These are phyloP conservation scores for Lathyrus sativus DNA, from an alignment of 306 rosid genomes.

Conservation along the genomic window DNA sequence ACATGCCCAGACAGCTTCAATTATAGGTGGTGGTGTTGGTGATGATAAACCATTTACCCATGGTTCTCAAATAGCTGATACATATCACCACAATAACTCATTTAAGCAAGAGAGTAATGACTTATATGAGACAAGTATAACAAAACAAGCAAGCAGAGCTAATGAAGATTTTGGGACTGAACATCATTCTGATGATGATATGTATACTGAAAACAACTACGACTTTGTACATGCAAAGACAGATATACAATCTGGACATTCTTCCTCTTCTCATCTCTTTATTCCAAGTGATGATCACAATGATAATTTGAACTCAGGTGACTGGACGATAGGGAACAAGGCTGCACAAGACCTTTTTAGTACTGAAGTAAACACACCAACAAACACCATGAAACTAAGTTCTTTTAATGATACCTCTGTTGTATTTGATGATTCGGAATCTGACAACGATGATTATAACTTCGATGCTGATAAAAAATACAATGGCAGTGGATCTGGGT, in stretches of 20 bases:
- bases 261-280: conserved; percentile 50
- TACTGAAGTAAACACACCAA: conserved; percentile 38
- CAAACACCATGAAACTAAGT: conserved; percentile 41
- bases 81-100: conserved; percentile 45
- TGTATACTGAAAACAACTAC: conserved; percentile 45
- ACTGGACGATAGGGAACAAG: conserved; percentile 31
- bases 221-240: conserved; percentile 49
- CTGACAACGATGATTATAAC: conserved; percentile 61
- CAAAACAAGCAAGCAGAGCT: conserved; percentile 46
- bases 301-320: conserved; percentile 42
- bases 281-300: conserved; percentile 44
- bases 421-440: conserved; percentile 72
- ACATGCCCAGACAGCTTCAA: conserved; percentile 46
- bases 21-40: conserved; percentile 30
- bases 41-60: conserved; percentile 41
- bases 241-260: conserved; percentile 43
- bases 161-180: conserved; percentile 47
- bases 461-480: conserved; percentile 44
- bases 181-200: conserved; percentile 40
- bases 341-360: conserved; percentile 48
- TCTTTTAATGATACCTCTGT: conserved; percentile 49
- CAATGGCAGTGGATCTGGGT: conserved; percentile 52
- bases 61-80: conserved; percentile 44
- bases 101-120: conserved; percentile 49
- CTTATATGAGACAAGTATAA: conserved; percentile 40